Percentiles rank a stretch among this genome's conserved stretches.
Evolutionary conservation across 495 filamentous ascomycete species (phyloP).

Genomic region (Amniculicola lignicola): DNA sequence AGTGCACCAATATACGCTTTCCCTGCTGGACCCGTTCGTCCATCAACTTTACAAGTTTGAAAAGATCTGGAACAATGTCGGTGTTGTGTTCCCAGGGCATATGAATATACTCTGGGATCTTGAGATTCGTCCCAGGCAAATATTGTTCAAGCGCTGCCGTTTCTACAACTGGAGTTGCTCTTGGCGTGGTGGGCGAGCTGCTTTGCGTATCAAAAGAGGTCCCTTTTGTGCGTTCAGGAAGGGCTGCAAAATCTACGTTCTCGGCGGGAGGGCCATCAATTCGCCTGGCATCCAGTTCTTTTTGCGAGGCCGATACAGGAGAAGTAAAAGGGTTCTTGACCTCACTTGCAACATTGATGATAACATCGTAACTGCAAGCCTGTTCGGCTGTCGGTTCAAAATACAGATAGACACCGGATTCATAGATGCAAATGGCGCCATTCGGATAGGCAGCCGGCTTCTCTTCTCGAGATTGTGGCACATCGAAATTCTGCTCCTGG

Average conservation of each 20-base stretch:
- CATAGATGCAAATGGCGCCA: conserved; percentile 88
- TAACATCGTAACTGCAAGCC: conserved; percentile 81
- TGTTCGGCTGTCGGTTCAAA: conserved; percentile 84
- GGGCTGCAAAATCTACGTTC: conserved; percentile 28
- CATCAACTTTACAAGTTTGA: conserved; percentile 79
- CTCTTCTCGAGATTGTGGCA: conserved; percentile 72
- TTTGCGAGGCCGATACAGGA: conserved; percentile 23
- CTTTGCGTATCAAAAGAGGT: conserved; percentile 17
- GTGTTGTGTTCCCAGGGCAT: conserved; percentile 98
- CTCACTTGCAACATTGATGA: conserved; percentile 94
- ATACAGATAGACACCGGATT: conserved; percentile 88
- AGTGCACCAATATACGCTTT: conserved; percentile 89
- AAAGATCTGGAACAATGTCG: conserved; percentile 83
- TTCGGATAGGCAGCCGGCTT: conserved; percentile 89
- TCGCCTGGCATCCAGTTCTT: conserved; percentile 39
- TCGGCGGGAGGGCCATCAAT: conserved; percentile 34
- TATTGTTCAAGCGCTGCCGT: conserved; percentile 32
- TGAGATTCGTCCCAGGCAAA: conserved; percentile 38
- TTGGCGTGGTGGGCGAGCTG: conserved; percentile 42
- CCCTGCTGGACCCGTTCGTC: conserved; percentile 72
- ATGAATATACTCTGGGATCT: conserved; percentile 85
- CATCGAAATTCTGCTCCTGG: conserved; percentile 73
- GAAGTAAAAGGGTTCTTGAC: conserved; percentile 78
- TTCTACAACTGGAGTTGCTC: conserved; percentile 36
- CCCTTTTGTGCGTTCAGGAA: conserved; percentile 16